These are phyloP conservation scores for Gastrolobium bilobum DNA, from an alignment of 306 rosid species.

Conservation along the genomic window DNA sequence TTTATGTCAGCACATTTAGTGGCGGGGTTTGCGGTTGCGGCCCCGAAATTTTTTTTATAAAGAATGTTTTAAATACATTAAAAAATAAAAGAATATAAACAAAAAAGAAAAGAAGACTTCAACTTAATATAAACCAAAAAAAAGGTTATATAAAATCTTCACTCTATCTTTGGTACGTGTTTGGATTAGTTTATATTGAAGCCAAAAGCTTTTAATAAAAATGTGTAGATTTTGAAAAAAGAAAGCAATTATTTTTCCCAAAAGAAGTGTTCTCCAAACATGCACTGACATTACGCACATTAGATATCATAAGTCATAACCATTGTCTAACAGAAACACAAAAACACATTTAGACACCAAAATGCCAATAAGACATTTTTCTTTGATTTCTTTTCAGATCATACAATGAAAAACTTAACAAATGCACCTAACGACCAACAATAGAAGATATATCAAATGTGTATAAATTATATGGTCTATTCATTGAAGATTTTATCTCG, in stretches of 20 bases:
- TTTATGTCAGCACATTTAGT: too few species aligned
- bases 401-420: slow-evolving; percentile 4
- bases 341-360: background rate
- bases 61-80: too few species aligned
- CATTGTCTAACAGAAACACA: background rate
- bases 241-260: too few species aligned
- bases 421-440: slow-evolving; percentile 35
- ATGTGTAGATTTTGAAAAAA: too few species aligned
- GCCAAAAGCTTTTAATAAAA: too few species aligned
- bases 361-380: background rate
- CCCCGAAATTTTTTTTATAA: too few species aligned
- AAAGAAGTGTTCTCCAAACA: too few species aligned
- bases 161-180: too few species aligned
- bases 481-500: background rate
- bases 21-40: too few species aligned
- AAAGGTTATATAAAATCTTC: background rate
- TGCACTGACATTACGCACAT: background rate
- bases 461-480: background rate
- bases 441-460: background rate
- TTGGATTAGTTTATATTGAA: too few species aligned
- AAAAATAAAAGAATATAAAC: too few species aligned
- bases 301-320: background rate
- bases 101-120: too few species aligned
- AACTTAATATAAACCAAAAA: background rate
- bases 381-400: background rate